Conservation (phyloP, 2,329 filamentous ascomycete species). For the Aaosphaeria arxii region DNA sequence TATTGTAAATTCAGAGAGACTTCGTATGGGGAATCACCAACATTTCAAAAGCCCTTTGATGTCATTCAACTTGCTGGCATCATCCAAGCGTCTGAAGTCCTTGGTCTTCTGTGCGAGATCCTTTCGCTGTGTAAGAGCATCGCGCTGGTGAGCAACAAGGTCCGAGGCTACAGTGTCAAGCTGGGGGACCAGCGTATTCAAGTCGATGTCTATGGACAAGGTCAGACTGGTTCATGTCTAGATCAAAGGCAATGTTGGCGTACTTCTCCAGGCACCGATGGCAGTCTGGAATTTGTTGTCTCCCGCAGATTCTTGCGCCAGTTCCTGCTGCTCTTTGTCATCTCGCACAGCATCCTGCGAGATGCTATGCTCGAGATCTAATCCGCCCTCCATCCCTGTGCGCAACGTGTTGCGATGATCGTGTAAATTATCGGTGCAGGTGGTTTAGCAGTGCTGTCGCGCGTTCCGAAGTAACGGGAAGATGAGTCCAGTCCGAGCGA, state of each 20-base stretch:
- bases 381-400: slow-evolving; percentile 33
- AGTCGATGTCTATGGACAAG: slow-evolving; percentile 68
- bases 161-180: slow-evolving; percentile 94
- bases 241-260: slow-evolving; percentile 11
- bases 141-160: slow-evolving; percentile 87
- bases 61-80: slow-evolving; percentile 79
- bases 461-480: too few relatives aligned
- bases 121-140: slow-evolving; percentile 93
- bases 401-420: background rate
- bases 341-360: slow-evolving; percentile 18
- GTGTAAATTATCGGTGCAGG: too few relatives aligned
- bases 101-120: slow-evolving; percentile 99
- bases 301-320: slow-evolving; percentile 4
- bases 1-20: slow-evolving; percentile 10
- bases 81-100: slow-evolving; percentile 91
- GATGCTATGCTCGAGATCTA: slow-evolving; percentile 22
- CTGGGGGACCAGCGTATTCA: slow-evolving; percentile 76
- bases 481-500: too few relatives aligned
- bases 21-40: slow-evolving; percentile 34
- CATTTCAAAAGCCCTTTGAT: slow-evolving; percentile 88
- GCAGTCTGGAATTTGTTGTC: slow-evolving; percentile 96
- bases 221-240: too few relatives aligned
- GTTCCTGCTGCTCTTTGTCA: background rate
- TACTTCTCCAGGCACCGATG: slow-evolving; percentile 95
- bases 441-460: too few relatives aligned